Conservation (phyloP, 768 basidiomycete species). For the Russula griseocarnosa region DNA sequence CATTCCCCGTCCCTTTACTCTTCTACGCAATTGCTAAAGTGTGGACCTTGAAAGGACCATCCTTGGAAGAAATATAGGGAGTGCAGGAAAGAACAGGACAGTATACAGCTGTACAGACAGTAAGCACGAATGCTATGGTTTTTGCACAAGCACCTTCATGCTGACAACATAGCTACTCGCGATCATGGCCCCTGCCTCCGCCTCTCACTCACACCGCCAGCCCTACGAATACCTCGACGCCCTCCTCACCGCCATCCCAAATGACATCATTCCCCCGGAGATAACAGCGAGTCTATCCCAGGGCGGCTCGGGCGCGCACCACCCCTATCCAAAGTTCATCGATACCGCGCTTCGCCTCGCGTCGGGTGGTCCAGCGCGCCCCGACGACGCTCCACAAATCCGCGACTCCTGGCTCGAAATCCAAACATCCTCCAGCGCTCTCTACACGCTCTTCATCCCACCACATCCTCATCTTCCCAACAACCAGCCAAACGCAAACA, state of each 20-base stretch:
- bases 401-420: slow-evolving; percentile 18
- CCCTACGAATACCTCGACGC: slow-evolving; percentile 16
- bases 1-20: too few species aligned
- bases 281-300: background rate
- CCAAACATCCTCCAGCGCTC: slow-evolving; percentile 14
- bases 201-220: background rate
- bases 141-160: background rate
- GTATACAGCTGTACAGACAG: background rate
- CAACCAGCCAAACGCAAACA: slow-evolving; percentile 18
- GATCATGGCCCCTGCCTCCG: slow-evolving; percentile 4
- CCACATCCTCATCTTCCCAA: background rate
- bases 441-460: background rate
- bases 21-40: too few species aligned
- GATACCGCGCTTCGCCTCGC: slow-evolving; percentile 21
- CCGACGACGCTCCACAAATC: slow-evolving; percentile 9
- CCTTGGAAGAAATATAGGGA: background rate
- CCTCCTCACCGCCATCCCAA: slow-evolving; percentile 15
- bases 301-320: background rate
- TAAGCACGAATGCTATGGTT: background rate
- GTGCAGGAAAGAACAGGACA: background rate
- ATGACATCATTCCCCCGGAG: slow-evolving; percentile 1
- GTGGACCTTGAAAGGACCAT: too few species aligned
- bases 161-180: background rate
- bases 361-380: slow-evolving; percentile 7
- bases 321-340: slow-evolving; percentile 4